phyloP scores from a whole-genome alignment of 73 alveolate genomes.

The Stentor coeruleus region DNA sequence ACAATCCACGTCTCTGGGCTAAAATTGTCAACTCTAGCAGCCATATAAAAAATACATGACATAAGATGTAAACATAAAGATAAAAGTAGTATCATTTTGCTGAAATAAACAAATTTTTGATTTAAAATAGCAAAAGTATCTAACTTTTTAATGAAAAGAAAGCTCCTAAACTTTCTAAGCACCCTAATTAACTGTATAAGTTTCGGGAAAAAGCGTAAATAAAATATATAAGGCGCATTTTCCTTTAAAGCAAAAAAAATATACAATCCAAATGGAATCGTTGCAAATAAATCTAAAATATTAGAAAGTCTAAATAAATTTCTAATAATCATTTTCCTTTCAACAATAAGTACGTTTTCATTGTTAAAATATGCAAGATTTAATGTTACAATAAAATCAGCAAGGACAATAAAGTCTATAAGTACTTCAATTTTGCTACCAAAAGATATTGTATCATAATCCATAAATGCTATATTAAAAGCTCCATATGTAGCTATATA shows the following conservation, averaged over 20 bases:
- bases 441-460: not conserved
- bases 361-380: not conserved
- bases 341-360: not conserved
- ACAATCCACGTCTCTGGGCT: slow-evolving; percentile 71
- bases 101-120: slow-evolving; percentile 39
- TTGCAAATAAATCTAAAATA: not conserved
- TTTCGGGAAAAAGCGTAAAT: not conserved
- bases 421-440: not conserved
- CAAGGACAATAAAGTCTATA: not conserved
- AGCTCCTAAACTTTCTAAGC: not conserved
- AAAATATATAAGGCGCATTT: not conserved
- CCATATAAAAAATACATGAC: slow-evolving; percentile 61
- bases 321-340: not conserved
- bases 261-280: not conserved
- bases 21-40: slow-evolving; percentile 61
- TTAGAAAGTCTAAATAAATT: no score
- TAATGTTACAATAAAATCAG: not conserved
- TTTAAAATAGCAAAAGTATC: slow-evolving; percentile 28
- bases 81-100: slow-evolving; percentile 29
- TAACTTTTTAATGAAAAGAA: not conserved
- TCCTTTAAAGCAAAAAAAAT: no score
- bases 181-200: not conserved
- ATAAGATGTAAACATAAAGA: slow-evolving; percentile 51
- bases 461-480: not conserved
- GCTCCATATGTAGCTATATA: not conserved